phyloP scores from a whole-genome alignment of 202 grass and related monocot genomes.

The Digitaria exilis region DNA sequence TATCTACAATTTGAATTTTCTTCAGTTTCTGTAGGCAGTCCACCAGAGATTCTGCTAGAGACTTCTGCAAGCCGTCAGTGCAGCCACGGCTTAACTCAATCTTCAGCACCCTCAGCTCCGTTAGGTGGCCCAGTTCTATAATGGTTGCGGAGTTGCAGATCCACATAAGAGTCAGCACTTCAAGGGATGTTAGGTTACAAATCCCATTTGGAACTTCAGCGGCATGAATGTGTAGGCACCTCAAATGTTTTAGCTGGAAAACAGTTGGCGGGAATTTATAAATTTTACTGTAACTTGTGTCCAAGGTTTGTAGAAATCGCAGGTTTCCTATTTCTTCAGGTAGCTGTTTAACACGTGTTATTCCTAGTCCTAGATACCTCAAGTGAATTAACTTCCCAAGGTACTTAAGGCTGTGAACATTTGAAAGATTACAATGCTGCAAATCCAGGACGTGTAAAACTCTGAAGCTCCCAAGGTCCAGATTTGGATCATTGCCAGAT shows the following conservation, averaged over 20 bases:
- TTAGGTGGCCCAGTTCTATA: neutral
- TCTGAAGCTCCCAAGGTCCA: rapidly evolving
- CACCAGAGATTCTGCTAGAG: neutral
- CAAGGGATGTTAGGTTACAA: neutral
- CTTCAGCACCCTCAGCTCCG: neutral
- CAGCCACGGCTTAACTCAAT: too few relatives aligned
- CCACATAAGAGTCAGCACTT: neutral
- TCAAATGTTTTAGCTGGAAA: neutral
- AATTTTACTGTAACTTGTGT: rapidly evolving
- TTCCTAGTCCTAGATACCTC: neutral
- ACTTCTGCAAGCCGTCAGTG: neutral
- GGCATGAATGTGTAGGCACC: neutral
- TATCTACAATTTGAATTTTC: neutral
- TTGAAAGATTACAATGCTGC: neutral
- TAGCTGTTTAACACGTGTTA: rapidly evolving
- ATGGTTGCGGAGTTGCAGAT: neutral
- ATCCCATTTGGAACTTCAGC: neutral
- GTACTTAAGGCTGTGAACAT: neutral
- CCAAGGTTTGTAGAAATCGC: neutral
- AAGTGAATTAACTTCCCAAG: neutral
- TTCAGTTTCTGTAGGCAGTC: neutral
- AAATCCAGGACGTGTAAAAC: neutral
- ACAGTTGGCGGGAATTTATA: neutral
- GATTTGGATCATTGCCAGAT: neutral
- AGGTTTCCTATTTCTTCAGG: neutral